Conservation (phyloP, 148 eudicot genomes). For the Drosera capensis region DNA sequence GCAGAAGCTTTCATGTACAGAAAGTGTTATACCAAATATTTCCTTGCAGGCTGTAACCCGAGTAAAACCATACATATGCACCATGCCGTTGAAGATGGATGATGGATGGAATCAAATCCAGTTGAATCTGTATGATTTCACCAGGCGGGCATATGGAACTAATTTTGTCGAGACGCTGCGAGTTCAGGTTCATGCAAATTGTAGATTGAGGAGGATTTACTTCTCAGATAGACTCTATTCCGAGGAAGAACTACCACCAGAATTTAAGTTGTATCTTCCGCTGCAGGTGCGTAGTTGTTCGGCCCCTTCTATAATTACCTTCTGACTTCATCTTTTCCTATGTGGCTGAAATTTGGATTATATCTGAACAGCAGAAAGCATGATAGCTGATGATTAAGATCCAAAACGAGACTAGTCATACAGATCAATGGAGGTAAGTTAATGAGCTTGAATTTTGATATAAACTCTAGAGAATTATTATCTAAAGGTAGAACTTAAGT, state of each 20-base stretch:
- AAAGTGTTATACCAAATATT: background rate
- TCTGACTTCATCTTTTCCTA: too few species aligned
- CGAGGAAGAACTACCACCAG: slow-evolving; percentile 97
- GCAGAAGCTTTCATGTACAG: background rate
- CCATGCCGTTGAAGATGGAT: slow-evolving; percentile 97
- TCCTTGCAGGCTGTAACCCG: slow-evolving; percentile 63
- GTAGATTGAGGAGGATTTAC: slow-evolving; percentile 84
- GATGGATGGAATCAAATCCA: slow-evolving; percentile 99
- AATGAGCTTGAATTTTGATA: too few species aligned
- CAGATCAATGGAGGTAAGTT: too few species aligned
- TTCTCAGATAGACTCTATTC: slow-evolving; percentile 95
- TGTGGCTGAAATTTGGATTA: too few species aligned
- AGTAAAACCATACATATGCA: slow-evolving; percentile 96
- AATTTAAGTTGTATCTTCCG: slow-evolving; percentile 90
- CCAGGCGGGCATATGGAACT: slow-evolving; percentile 94
- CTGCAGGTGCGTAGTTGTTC: slow-evolving; percentile 84
- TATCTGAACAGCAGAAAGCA: too few species aligned
- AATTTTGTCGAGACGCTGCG: slow-evolving; percentile 89
- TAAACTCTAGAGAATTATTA: too few species aligned
- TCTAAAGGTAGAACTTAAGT: too few species aligned
- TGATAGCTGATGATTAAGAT: too few species aligned
- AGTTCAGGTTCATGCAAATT: slow-evolving; percentile 97
- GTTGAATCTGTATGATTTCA: slow-evolving; percentile 81
- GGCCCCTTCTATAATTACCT: too few species aligned
- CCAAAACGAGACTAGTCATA: too few species aligned